phyloP scores from a whole-genome alignment of 1,139 yeast genomes.

The Nakaseomyces glabratus region DNA sequence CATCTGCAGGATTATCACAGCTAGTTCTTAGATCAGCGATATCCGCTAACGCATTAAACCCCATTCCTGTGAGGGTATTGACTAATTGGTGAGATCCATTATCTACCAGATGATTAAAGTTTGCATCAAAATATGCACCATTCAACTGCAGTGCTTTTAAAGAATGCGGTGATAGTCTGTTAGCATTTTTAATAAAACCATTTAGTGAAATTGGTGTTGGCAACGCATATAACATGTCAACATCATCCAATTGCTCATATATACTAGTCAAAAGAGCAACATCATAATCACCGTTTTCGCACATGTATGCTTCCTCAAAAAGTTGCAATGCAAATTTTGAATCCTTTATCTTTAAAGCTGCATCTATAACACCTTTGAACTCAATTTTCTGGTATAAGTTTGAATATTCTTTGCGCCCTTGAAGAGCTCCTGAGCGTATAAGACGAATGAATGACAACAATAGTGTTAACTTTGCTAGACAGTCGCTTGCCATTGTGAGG shows the following conservation, averaged over 20 bases:
- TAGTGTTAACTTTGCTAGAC: conserved; percentile 27
- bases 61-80: conserved; percentile 16
- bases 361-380: conserved; percentile 28
- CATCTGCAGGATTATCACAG: conserved; percentile 6
- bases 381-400: conserved; percentile 35
- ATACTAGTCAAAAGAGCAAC: conserved; percentile 31
- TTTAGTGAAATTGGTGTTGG: conserved; percentile 49
- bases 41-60: conserved; percentile 24
- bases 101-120: conserved; percentile 47
- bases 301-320: conserved; percentile 42
- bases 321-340: conserved; percentile 45
- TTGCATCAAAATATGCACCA: conserved; percentile 49
- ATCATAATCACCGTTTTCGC: conserved; percentile 10
- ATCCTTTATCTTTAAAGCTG: conserved; percentile 35
- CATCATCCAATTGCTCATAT: conserved; percentile 44
- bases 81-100: conserved; percentile 26
- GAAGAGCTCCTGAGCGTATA: conserved; percentile 40
- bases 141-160: conserved; percentile 42
- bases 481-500: conserved; percentile 13
- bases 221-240: conserved; percentile 54
- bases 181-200: conserved; percentile 41
- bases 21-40: conserved; percentile 11
- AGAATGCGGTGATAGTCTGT: conserved; percentile 32
- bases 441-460: conserved; percentile 37
- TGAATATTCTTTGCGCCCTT: conserved; percentile 31